Evolutionary conservation across 2,329 filamentous ascomycete genomes (phyloP).

Genomic region (Claviceps africana): DNA sequence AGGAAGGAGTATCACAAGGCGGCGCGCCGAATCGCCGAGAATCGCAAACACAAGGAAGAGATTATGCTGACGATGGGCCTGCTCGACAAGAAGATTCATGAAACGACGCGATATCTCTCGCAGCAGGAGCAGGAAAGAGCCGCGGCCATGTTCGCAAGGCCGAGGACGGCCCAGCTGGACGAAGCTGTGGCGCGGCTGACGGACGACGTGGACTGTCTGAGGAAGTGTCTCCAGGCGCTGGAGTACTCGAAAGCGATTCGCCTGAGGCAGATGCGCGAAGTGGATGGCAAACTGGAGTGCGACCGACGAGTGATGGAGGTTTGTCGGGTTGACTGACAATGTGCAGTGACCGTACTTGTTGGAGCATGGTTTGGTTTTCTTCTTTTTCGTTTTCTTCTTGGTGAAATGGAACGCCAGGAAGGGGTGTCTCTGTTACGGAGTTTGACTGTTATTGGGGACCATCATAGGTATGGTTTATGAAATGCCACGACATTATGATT

Average conservation of each 20-base stretch:
- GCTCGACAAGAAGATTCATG: constrained; percentile 3
- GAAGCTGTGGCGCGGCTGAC: not conserved
- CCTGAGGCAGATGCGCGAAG: not conserved
- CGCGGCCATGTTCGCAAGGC: not conserved
- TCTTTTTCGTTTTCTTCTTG: not conserved
- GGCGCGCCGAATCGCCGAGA: not conserved
- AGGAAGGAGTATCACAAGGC: not conserved
- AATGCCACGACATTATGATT: too few relatives aligned
- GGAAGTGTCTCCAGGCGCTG: not conserved
- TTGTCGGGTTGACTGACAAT: not conserved
- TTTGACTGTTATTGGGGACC: too few relatives aligned
- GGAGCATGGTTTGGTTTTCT: not conserved
- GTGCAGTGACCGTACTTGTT: not conserved
- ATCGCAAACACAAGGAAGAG: not conserved
- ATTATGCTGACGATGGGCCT: constrained; percentile 1
- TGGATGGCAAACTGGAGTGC: not conserved
- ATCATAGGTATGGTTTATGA: too few relatives aligned
- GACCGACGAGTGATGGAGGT: not conserved
- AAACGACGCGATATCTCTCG: constrained; percentile 1
- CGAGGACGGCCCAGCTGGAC: constrained; percentile 2
- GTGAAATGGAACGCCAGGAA: too few relatives aligned
- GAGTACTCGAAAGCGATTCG: not conserved
- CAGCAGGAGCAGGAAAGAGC: constrained; percentile 2
- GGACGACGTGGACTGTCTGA: constrained; percentile 1
- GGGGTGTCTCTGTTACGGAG: too few relatives aligned